Conservation (phyloP, 2,329 filamentous ascomycete genomes). For the Lachnellula suecica region DNA sequence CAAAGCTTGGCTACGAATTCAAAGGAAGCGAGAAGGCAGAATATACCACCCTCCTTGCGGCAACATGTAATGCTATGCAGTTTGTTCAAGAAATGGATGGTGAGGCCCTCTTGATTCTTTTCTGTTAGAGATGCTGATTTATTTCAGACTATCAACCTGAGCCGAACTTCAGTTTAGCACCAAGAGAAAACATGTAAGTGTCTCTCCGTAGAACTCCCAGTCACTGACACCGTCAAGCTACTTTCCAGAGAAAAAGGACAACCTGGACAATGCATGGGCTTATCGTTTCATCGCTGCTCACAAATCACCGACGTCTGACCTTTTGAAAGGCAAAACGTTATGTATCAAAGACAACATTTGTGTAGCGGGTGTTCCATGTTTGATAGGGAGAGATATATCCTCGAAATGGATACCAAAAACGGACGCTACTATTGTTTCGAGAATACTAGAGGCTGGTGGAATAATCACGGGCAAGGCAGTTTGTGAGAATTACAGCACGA, state of each 20-base stretch:
- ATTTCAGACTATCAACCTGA: slow-evolving; percentile 21
- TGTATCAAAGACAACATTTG: slow-evolving; percentile 56
- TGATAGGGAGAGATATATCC: slow-evolving; percentile 51
- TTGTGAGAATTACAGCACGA: slow-evolving; percentile 54
- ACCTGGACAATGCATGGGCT: slow-evolving; percentile 20
- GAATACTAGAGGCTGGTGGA: slow-evolving; percentile 49
- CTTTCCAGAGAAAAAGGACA: slow-evolving; percentile 18
- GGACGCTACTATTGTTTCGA: slow-evolving; percentile 53
- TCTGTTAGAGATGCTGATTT: not conserved
- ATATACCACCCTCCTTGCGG: slow-evolving; percentile 19
- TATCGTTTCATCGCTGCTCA: slow-evolving; percentile 15
- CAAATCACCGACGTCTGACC: slow-evolving; percentile 13
- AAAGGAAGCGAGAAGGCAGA: slow-evolving; percentile 21
- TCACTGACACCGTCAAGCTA: slow-evolving; percentile 5
- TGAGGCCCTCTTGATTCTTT: too few relatives aligned
- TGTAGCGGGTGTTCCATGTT: slow-evolving; percentile 52
- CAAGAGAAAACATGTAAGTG: slow-evolving; percentile 18
- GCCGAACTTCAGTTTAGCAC: slow-evolving; percentile 11
- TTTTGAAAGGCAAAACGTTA: slow-evolving; percentile 44
- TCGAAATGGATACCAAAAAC: slow-evolving; percentile 48
- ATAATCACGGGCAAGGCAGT: slow-evolving; percentile 49
- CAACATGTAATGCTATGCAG: slow-evolving; percentile 22
- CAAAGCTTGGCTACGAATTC: slow-evolving; percentile 21
- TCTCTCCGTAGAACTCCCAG: not conserved
- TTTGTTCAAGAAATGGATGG: slow-evolving; percentile 22